Conservation (phyloP, 257 asterid genomes). For the Fraxinus excelsior region DNA sequence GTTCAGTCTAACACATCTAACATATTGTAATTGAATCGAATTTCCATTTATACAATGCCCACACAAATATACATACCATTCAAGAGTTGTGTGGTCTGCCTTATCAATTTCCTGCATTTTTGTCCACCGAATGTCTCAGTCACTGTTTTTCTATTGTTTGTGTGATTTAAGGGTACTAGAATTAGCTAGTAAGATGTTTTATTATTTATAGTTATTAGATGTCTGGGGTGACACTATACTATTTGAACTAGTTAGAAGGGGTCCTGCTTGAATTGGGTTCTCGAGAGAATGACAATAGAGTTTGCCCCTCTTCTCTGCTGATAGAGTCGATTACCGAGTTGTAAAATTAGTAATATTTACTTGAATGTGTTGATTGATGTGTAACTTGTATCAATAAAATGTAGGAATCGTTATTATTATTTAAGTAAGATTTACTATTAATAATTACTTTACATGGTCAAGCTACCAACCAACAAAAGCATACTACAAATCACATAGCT, state of each 20-base stretch:
- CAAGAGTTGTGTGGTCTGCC: too few relatives aligned
- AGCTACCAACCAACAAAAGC: slow-evolving; percentile 18
- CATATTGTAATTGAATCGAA: too few relatives aligned
- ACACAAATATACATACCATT: too few relatives aligned
- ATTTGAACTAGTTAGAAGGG: background rate
- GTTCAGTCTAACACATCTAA: too few relatives aligned
- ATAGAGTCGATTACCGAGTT: background rate
- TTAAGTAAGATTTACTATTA: slow-evolving; percentile 17
- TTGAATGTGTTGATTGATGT: background rate
- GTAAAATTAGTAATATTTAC: background rate
- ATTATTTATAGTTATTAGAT: too few relatives aligned
- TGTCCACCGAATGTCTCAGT: background rate
- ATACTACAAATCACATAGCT: slow-evolving; percentile 8
- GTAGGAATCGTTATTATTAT: background rate
- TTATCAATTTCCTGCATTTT: background rate
- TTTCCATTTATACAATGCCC: background rate
- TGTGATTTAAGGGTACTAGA: background rate
- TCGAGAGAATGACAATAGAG: background rate
- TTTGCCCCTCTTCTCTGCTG: background rate
- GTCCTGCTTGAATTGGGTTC: background rate
- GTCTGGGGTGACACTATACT: too few relatives aligned
- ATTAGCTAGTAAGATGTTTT: too few relatives aligned
- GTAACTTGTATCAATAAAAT: background rate
- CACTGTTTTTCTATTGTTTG: background rate
- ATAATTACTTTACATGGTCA: slow-evolving; percentile 24